phyloP scores from a whole-genome alignment of 345 rosid genomes.

The Moricandia moricandioides region DNA sequence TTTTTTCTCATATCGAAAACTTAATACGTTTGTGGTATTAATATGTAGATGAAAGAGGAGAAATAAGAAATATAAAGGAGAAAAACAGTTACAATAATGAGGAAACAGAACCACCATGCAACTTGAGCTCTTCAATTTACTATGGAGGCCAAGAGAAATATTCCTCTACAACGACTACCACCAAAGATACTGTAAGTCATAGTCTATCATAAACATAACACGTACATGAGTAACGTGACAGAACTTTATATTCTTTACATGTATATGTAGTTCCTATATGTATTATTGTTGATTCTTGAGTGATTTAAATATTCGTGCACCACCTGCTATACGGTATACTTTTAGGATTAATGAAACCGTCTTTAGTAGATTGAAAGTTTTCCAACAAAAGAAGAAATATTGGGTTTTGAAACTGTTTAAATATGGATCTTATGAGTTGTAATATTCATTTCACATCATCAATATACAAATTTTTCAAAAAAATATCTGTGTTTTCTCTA shows the following conservation, averaged over 20 bases:
- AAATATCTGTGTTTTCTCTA: no score
- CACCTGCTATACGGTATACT: no score
- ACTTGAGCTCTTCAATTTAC: constrained; percentile 80
- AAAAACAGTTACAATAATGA: constrained; percentile 51
- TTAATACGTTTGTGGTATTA: neutral
- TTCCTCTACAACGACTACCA: constrained; percentile 46
- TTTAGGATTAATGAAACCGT: no score
- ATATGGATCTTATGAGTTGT: no score
- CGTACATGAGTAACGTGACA: constrained; percentile 5
- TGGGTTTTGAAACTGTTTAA: no score
- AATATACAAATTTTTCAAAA: no score
- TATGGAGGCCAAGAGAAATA: constrained; percentile 94
- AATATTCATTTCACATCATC: no score
- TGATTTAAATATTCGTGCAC: no score
- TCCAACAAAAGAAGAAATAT: no score
- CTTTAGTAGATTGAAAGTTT: no score
- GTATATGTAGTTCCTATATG: neutral
- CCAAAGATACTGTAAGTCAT: constrained; percentile 44
- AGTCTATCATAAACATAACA: constrained; percentile 21
- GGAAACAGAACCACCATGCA: constrained; percentile 63
- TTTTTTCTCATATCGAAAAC: neutral
- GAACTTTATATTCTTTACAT: neutral
- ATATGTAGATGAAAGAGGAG: constrained; percentile 22
- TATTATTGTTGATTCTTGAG: neutral
- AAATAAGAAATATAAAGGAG: constrained; percentile 39